phyloP scores from a whole-genome alignment of 176 grass and related monocot species.

The Bothriochloa decipiens region DNA sequence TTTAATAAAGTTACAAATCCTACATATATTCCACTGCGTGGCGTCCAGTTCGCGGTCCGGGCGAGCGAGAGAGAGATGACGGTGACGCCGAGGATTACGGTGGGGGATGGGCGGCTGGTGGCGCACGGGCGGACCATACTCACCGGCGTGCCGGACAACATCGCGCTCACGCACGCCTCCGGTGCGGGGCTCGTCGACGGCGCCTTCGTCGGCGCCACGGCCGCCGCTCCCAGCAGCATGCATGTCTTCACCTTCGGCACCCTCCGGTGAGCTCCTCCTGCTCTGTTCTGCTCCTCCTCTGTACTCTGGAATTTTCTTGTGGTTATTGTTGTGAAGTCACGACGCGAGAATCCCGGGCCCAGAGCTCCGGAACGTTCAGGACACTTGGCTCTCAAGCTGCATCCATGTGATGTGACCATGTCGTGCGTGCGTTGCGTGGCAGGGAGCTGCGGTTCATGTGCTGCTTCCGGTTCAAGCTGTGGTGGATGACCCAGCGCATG shows the following conservation, averaged over 20 bases:
- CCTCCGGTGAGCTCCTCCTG: conserved; percentile 49
- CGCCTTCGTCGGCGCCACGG: conserved; percentile 67
- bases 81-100: conserved; percentile 61
- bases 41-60: background rate
- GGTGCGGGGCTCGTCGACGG: conserved; percentile 54
- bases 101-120: conserved; percentile 51
- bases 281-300: background rate
- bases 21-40: too few species aligned
- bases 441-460: conserved; percentile 77
- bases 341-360: background rate
- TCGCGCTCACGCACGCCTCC: conserved; percentile 49
- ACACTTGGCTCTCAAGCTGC: too few species aligned
- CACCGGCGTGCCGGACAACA: conserved; percentile 60
- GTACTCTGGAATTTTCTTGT: too few species aligned
- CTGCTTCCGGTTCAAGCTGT: conserved; percentile 77
- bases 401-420: too few species aligned
- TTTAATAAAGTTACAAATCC: too few species aligned
- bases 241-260: conserved; percentile 72
- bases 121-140: conserved; percentile 67
- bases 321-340: too few species aligned
- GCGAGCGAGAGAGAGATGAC: conserved; percentile 44
- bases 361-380: background rate
- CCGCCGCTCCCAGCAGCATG: conserved; percentile 51
- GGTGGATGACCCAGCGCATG: conserved; percentile 88
- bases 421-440: background rate